Evolutionary conservation across 23 red algal genomes (phyloP).

Genomic region (Gracilaria caudata): DNA sequence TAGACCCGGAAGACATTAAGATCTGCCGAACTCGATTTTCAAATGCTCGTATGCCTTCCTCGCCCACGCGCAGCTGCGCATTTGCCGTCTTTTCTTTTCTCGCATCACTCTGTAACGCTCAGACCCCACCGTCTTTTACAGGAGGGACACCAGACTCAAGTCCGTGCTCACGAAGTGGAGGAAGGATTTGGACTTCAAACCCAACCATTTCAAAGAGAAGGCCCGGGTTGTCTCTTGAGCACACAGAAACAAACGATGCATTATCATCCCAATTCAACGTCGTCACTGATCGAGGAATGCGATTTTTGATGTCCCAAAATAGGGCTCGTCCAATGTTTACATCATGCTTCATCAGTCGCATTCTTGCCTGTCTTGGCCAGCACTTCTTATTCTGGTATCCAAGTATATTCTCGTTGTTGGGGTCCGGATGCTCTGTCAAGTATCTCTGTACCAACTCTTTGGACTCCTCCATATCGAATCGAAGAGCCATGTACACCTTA

Average conservation of each 20-base stretch:
- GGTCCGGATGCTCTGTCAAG: conserved; percentile 88
- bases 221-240: conserved; percentile 86
- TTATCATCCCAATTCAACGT: conserved; percentile 76
- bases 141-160: conserved; percentile 23
- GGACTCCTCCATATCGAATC: conserved; percentile 76
- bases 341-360: conserved; percentile 93
- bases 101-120: conserved; percentile 75
- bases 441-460: conserved; percentile 78
- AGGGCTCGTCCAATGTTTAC: conserved; percentile 91
- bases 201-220: conserved; percentile 96
- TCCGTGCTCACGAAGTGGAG: conserved; percentile 47
- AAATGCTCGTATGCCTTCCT: conserved; percentile 66
- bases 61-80: conserved; percentile 78
- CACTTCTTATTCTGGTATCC: conserved; percentile 92
- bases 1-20: conserved; percentile 94
- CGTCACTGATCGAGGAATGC: conserved; percentile 78
- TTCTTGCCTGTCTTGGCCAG: conserved; percentile 94
- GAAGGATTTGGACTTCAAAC: conserved; percentile 89
- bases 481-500: conserved; percentile 87
- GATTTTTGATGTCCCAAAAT: conserved; percentile 94
- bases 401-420: conserved; percentile 94
- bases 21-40: conserved; percentile 92
- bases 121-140: conserved; percentile 66
- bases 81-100: conserved; percentile 87
- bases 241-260: conserved; percentile 87